Conservation (phyloP, 1,284 basidiomycete genomes). For the Irpex sp. region DNA sequence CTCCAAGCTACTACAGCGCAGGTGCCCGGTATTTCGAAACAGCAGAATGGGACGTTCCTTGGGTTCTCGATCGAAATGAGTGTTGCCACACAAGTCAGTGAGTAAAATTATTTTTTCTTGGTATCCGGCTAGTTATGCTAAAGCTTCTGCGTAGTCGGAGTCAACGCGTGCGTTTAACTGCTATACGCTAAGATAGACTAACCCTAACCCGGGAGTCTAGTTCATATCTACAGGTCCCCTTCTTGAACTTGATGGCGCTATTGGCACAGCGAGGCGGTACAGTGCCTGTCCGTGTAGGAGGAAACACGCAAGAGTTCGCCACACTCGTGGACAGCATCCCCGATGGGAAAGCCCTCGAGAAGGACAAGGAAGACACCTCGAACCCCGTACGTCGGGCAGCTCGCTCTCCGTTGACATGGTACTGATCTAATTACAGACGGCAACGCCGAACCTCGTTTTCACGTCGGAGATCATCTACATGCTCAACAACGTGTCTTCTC, state of each 20-base stretch:
- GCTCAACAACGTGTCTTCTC: slow-evolving; percentile 34
- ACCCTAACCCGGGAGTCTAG: slow-evolving; percentile 19
- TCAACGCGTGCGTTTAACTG: slow-evolving; percentile 5
- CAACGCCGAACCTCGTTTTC: slow-evolving; percentile 38
- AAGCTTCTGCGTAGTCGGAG: slow-evolving; percentile 7
- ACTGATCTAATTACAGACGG: slow-evolving; percentile 13
- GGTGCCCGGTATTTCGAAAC: slow-evolving; percentile 41
- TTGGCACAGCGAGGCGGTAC: slow-evolving; percentile 51
- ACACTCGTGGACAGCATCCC: slow-evolving; percentile 40
- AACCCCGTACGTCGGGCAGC: slow-evolving; percentile 37
- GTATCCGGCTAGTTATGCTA: background rate
- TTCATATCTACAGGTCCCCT: slow-evolving; percentile 48
- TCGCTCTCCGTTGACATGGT: background rate
- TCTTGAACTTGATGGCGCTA: slow-evolving; percentile 69
- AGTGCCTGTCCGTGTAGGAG: slow-evolving; percentile 59
- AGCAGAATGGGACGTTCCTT: slow-evolving; percentile 54
- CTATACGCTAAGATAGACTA: slow-evolving; percentile 2
- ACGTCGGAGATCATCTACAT: slow-evolving; percentile 37
- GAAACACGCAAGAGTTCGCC: slow-evolving; percentile 71
- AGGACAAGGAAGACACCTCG: slow-evolving; percentile 34
- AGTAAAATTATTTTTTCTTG: slow-evolving; percentile 25
- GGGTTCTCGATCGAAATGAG: slow-evolving; percentile 74
- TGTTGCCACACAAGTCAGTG: slow-evolving; percentile 57
- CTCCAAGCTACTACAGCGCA: slow-evolving; percentile 18
- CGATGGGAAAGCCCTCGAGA: slow-evolving; percentile 43